Base-by-base conservation (phyloP, 2,329 filamentous ascomycete species). In the Hypomyces rosellus region DNA sequence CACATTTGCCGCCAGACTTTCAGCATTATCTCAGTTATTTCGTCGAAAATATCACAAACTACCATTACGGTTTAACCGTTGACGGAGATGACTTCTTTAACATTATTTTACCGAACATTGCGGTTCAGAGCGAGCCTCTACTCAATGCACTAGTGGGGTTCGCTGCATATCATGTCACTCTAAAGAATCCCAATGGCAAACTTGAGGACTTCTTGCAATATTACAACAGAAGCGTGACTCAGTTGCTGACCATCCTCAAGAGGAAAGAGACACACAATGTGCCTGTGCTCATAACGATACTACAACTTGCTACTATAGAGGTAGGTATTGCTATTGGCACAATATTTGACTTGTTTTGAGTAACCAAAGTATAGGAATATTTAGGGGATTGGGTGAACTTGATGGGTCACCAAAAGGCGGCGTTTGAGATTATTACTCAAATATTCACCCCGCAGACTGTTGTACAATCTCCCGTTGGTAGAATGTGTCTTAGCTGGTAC, bases 331-430 rank as follows among this genome's bases (percentile, higher is more conserved):
- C 8, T n/a, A 25, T 36, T 37, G 14, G 25, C 46, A 61, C 51
- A 14, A 14, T 1, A 34, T 30, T 36, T 45, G 49, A n/a, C 15
- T 36, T 12, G 14, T n/a, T 18, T 22, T 33, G 15, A 43, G 18
- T 49, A 40, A 44, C 46, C 16, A n/a, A 30, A 18, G 40, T 9
- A 41, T 61, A 96, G 89, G 93, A 97, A 69, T 95, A 90, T 61
- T 77, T 97, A 42, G 93, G 93, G 12, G 93, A 99, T 64, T 97
- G 90, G 90, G 82, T 95, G 48, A 96, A 95, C 61, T 75, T 97
- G 14, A 85, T 93, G 69, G 88, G 90, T 18, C 93, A 97, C 65
- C 91, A 96, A 65, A 89, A 86, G 63, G 93, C 92, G 11, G 93
- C 93, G 0, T 82, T 87, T 62, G 82, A 89, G 55, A 85, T 97